Evolutionary conservation across 139 green algal genomes (phyloP), one percentile per base, ranked within the genome.

Genomic region (Picochlorum sp.): DNA sequence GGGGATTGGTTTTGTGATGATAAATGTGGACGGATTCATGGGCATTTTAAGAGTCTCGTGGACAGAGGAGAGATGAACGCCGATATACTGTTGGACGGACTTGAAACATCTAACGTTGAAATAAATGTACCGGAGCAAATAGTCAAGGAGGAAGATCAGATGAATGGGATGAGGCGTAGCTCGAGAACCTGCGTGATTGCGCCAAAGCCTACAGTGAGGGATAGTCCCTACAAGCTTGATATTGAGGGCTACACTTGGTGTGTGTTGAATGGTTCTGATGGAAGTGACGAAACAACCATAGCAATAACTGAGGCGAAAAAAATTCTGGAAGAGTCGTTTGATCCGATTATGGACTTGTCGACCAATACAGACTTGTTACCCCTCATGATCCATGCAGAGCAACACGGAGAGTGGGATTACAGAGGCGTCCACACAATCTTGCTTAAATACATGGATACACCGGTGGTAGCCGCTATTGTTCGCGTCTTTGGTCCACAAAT

Each of bases 331-430:
- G 75, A 88, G 71, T 83, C 69, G 9, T 96, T 96, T 64, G 87
- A 95, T 71, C 90, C 90, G 54, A 95, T 96, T 71, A 82, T 90
- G 38, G 89, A 96, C 66, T 61, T 76, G 7, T 66, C 61, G 45
- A 88, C 77, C 16, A 76, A 79, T 37, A 67, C 74, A 20, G 87
- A 97, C 81, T 80, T 97, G 67, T 73, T 96, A 74, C 81, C 81
- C 13, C 66, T 84, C 50, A 97, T 97, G 84, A 82, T 95, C 20
- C 61, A 87, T 21, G 80, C 85, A 7, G 66, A 78, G 49, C 63
- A 70, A 23, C 24, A 69, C 5, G 83, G 85, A 1, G 84, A 89
- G 38, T 94, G 79, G 67, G 87, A 97, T 74, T 96, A 92, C 80
- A 73, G 76, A 41, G 82, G 80, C 79, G 90, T 95, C 82, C 74